These are phyloP conservation scores for Kuraishia capsulata DNA, from an alignment of 805 yeast species.

Conservation along the genomic window DNA sequence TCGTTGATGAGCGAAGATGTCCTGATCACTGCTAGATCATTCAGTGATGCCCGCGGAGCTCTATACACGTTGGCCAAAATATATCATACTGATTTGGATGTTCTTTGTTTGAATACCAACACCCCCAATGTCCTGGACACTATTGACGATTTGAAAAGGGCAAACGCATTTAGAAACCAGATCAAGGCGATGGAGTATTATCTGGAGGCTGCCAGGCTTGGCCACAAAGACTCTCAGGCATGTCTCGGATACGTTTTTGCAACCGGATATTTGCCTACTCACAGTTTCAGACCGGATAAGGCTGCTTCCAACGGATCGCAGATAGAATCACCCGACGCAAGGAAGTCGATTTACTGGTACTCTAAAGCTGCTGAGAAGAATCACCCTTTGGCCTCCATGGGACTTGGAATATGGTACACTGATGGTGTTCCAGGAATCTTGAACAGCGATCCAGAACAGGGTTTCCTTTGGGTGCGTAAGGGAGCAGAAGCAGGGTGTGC, in stretches of 20 bases:
- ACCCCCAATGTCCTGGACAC: conserved; percentile 16
- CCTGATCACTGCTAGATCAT: conserved; percentile 22
- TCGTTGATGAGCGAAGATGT: conserved; percentile 22
- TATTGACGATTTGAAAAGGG: conserved; percentile 20
- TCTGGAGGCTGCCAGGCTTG: conserved; percentile 48
- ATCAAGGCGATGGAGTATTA: conserved; percentile 41
- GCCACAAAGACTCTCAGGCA: conserved; percentile 61
- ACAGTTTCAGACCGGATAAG: conserved; percentile 21
- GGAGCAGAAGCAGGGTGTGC: conserved; percentile 53
- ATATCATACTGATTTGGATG: conserved; percentile 23
- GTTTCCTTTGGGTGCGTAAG: conserved; percentile 55
- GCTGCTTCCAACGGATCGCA: conserved; percentile 11
- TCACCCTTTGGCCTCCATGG: conserved; percentile 61
- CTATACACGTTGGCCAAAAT: conserved; percentile 24
- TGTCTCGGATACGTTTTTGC: conserved; percentile 67
- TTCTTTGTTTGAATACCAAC: conserved; percentile 14
- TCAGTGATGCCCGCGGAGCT: conserved; percentile 23
- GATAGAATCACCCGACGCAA: conserved; percentile 30
- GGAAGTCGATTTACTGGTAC: conserved; percentile 66
- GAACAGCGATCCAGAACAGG: conserved; percentile 50
- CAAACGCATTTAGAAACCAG: conserved; percentile 24
- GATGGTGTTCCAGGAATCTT: conserved; percentile 55
- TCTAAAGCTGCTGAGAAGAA: conserved; percentile 56
- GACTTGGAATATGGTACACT: conserved; percentile 69
- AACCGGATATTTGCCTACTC: conserved; percentile 39